Evolutionary conservation across 495 filamentous ascomycete genomes (phyloP).

Genomic region (Oidiodendron maius): DNA sequence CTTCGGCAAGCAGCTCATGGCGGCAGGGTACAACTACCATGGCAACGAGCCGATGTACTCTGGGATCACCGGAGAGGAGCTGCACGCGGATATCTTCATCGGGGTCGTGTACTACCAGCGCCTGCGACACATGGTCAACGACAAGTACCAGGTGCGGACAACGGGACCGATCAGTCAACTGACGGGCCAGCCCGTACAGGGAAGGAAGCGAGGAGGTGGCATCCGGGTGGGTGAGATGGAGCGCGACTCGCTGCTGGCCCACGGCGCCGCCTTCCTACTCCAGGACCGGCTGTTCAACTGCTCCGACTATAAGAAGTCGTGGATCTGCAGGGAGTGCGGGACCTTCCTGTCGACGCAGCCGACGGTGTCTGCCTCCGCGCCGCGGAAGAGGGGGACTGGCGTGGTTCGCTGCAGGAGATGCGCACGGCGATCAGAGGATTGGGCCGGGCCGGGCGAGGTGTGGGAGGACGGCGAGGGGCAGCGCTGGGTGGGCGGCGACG

Average conservation of each 20-base stretch:
- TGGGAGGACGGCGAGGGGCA: slow-evolving; percentile 89
- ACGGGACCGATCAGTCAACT: slow-evolving; percentile 84
- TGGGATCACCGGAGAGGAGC: slow-evolving; percentile 90
- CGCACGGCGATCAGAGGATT: slow-evolving; percentile 53
- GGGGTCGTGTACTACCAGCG: slow-evolving; percentile 97
- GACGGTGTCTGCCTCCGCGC: slow-evolving; percentile 54
- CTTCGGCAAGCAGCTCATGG: slow-evolving; percentile 90
- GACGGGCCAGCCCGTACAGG: slow-evolving; percentile 96
- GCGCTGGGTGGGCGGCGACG: slow-evolving; percentile 77
- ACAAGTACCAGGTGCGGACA: slow-evolving; percentile 97
- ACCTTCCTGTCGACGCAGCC: slow-evolving; percentile 80
- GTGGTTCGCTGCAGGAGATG: slow-evolving; percentile 82
- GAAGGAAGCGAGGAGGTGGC: slow-evolving; percentile 90
- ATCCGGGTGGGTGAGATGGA: slow-evolving; percentile 99
- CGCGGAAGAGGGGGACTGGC: slow-evolving; percentile 44
- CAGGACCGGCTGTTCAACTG: slow-evolving; percentile 97
- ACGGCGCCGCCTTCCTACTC: slow-evolving; percentile 89
- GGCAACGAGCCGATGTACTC: slow-evolving; percentile 98
- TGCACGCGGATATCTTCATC: slow-evolving; percentile 92
- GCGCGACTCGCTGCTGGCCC: slow-evolving; percentile 86
- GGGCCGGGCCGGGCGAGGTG: slow-evolving; percentile 59
- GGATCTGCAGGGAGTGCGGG: slow-evolving; percentile 84
- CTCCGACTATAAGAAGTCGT: slow-evolving; percentile 79
- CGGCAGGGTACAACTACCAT: slow-evolving; percentile 95
- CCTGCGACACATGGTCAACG: slow-evolving; percentile 97